phyloP scores from a whole-genome alignment of 768 basidiomycete genomes.

The Pulveroboletus sp. region DNA sequence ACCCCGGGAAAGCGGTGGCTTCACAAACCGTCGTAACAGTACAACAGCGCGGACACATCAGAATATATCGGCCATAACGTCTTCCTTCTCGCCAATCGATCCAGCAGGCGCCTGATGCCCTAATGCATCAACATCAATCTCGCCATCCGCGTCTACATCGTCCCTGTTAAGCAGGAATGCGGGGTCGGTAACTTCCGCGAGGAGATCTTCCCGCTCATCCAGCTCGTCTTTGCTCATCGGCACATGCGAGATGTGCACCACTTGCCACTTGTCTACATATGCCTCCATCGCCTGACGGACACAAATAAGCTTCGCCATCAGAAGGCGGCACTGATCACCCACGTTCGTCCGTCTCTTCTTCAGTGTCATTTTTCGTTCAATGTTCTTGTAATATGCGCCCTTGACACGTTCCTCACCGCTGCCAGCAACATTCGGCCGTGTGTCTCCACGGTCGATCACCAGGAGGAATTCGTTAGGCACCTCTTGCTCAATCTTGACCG shows the following conservation, averaged over 20 bases:
- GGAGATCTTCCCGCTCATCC: conserved; percentile 71
- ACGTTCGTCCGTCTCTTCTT: conserved; percentile 84
- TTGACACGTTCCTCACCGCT: conserved; percentile 40
- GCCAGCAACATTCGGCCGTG: conserved; percentile 32
- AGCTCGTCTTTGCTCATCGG: conserved; percentile 71
- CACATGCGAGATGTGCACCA: conserved; percentile 67
- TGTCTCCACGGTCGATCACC: conserved; percentile 61
- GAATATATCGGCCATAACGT: conserved; percentile 33
- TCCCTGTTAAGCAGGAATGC: conserved; percentile 43
- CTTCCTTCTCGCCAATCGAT: conserved; percentile 44
- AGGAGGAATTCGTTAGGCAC: conserved; percentile 81
- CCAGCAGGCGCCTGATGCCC: conserved; percentile 47
- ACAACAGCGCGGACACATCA: conserved; percentile 9
- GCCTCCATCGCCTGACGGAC: conserved; percentile 55
- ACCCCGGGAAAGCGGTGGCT: background rate
- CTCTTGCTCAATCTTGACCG: conserved; percentile 81
- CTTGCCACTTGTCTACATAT: conserved; percentile 78
- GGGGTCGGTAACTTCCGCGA: conserved; percentile 75
- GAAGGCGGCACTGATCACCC: conserved; percentile 22
- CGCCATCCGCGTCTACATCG: conserved; percentile 60
- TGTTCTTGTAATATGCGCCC: conserved; percentile 87
- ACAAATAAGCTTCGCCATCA: background rate
- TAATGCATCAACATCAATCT: conserved; percentile 49
- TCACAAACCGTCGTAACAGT: background rate
- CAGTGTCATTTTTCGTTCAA: conserved; percentile 81